phyloP scores from a whole-genome alignment of 257 asterid genomes.

The Solanum pinnatisectum region DNA sequence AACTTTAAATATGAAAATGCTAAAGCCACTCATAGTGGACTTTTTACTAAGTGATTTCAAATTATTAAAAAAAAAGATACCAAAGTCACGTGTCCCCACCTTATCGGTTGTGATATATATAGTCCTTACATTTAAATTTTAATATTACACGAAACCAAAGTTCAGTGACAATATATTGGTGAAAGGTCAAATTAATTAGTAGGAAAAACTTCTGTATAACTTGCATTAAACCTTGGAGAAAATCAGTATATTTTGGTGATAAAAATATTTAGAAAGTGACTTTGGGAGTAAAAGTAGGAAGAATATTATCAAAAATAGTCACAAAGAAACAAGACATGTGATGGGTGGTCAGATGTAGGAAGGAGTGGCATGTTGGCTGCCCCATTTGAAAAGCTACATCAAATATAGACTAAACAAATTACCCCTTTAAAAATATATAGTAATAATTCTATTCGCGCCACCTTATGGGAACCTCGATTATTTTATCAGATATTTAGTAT shows the following conservation, averaged over 20 bases:
- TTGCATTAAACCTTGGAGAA: not conserved
- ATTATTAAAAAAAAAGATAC: not conserved
- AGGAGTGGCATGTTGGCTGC: not conserved
- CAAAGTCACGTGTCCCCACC: not conserved
- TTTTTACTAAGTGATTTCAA: fast-evolving
- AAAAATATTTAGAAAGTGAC: not conserved
- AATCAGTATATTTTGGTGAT: not conserved
- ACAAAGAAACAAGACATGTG: not conserved
- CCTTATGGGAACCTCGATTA: not conserved
- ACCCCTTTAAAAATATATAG: not conserved
- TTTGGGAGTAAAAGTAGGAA: not conserved
- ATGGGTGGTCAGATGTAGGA: not conserved
- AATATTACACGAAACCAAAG: not conserved
- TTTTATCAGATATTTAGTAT: not conserved
- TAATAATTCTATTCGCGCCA: not conserved
- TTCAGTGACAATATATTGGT: not conserved
- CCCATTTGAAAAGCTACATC: not conserved
- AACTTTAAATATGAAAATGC: not conserved
- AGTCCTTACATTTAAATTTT: not conserved
- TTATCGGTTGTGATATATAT: not conserved
- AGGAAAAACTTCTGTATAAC: not conserved
- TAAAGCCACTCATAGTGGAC: not conserved
- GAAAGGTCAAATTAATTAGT: not conserved
- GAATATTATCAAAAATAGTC: not conserved
- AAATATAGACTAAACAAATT: not conserved